phyloP scores from a whole-genome alignment of 2,329 filamentous ascomycete genomes.

The Claviceps arundinis region DNA sequence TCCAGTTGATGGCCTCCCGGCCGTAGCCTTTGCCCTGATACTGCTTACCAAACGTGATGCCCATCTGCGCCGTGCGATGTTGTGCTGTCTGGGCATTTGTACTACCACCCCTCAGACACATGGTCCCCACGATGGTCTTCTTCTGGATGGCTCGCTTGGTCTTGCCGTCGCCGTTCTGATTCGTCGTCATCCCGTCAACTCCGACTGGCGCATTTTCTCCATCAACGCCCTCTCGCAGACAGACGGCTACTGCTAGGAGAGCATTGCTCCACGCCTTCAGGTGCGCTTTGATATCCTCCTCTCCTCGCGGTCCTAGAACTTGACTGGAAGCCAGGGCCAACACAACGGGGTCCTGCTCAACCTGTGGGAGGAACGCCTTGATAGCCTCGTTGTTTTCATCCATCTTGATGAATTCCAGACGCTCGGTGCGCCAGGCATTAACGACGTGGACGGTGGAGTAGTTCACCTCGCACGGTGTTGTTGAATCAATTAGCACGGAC shows the following conservation, averaged over 20 bases:
- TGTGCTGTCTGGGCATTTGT: slow-evolving; percentile 6
- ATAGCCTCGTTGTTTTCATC: slow-evolving; percentile 8
- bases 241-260: slow-evolving; percentile 11
- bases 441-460: slow-evolving; percentile 3
- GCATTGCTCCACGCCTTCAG: slow-evolving; percentile 6
- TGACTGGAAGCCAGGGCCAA: slow-evolving; percentile 6
- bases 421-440: slow-evolving; percentile 8
- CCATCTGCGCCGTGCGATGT: slow-evolving; percentile 15
- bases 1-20: slow-evolving; percentile 31
- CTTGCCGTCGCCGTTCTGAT: neutral
- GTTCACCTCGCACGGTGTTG: neutral
- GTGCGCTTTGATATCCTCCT: slow-evolving; percentile 7
- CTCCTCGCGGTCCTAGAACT: slow-evolving; percentile 5
- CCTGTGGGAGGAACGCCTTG: slow-evolving; percentile 6
- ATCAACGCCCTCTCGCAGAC: slow-evolving; percentile 5
- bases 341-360: slow-evolving; percentile 8
- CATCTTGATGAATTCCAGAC: slow-evolving; percentile 10
- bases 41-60: slow-evolving; percentile 20
- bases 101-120: slow-evolving; percentile 10
- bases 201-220: slow-evolving; percentile 2
- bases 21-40: slow-evolving; percentile 31
- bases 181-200: neutral
- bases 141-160: neutral
- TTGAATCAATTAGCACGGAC: neutral
- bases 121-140: slow-evolving; percentile 9